Conservation (phyloP, 2,329 filamentous ascomycete genomes). For the Cladophialophora chaetospira region DNA sequence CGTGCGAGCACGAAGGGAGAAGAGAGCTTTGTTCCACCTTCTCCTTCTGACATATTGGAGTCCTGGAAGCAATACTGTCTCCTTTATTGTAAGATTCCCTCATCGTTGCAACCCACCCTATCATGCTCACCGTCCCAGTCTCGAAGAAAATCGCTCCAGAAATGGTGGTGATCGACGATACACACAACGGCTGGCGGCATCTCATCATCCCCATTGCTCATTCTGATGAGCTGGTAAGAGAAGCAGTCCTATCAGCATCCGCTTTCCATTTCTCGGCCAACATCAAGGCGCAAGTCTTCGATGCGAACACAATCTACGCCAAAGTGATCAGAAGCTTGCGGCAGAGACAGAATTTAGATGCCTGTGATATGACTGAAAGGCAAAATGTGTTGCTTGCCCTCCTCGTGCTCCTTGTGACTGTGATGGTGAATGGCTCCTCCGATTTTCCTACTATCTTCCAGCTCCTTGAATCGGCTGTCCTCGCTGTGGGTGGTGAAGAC, state of each 20-base stretch:
- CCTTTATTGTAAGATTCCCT: not conserved
- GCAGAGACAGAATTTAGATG: not conserved
- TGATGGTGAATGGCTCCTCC: not conserved
- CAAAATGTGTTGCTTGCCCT: not conserved
- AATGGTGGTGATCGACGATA: slow-evolving; percentile 1
- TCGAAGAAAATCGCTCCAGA: not conserved
- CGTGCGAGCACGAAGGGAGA: not conserved
- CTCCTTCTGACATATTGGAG: not conserved
- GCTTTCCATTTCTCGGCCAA: not conserved
- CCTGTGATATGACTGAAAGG: not conserved
- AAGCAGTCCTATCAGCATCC: not conserved
- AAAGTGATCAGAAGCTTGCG: not conserved
- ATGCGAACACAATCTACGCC: not conserved
- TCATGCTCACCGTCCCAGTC: not conserved
- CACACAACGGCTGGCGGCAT: slow-evolving; percentile 5
- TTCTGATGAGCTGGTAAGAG: not conserved
- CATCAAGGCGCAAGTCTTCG: too few species aligned
- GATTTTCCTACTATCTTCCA: not conserved
- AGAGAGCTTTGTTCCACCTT: not conserved
- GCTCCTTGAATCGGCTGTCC: not conserved
- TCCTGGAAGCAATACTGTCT: not conserved
- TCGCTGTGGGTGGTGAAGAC: not conserved
- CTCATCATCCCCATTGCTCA: slow-evolving; percentile 34
- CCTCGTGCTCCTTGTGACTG: not conserved
- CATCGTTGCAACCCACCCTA: not conserved